Percentiles rank a stretch among this genome's conserved stretches.
phyloP scores from a whole-genome alignment of 495 filamentous ascomycete species.

The Aspergillus steynii region DNA sequence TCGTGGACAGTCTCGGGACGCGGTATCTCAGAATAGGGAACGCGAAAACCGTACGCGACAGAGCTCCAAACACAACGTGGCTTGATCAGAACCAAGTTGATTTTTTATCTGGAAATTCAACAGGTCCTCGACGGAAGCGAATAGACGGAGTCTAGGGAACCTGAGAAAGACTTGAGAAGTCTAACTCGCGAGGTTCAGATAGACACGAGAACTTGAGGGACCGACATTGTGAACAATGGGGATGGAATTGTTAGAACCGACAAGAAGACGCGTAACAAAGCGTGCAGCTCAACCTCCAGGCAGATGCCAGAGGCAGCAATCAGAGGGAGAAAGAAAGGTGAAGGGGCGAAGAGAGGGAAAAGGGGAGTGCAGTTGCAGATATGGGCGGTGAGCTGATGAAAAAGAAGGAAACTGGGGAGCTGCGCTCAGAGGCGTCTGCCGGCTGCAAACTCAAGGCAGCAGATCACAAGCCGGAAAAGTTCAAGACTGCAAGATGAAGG shows the following conservation, averaged over 20 bases:
- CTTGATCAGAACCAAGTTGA: conserved; percentile 1
- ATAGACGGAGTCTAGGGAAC: conserved; percentile 9
- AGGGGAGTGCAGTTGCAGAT: conserved; percentile 16
- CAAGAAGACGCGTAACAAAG: not conserved
- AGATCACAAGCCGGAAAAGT: not conserved
- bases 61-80: not conserved
- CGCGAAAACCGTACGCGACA: not conserved
- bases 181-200: conserved; percentile 11
- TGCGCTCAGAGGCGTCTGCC: conserved; percentile 11
- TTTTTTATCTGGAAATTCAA: conserved; percentile 2
- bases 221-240: conserved; percentile 7
- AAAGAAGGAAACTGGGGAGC: conserved; percentile 14
- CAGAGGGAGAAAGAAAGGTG: conserved; percentile 2
- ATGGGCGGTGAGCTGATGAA: conserved; percentile 24
- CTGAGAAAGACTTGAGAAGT: conserved; percentile 18
- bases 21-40: not conserved
- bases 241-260: conserved; percentile 1
- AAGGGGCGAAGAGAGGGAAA: conserved; percentile 10
- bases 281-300: conserved; percentile 1
- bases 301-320: conserved; percentile 2
- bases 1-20: not conserved
- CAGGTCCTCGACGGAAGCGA: not conserved
- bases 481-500: not conserved
- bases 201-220: not conserved
- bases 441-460: not conserved